Percentiles rank a stretch among this genome's conserved stretches.
Conservation (phyloP, 2,329 filamentous ascomycete species). For the Calonectria fujianensis region DNA sequence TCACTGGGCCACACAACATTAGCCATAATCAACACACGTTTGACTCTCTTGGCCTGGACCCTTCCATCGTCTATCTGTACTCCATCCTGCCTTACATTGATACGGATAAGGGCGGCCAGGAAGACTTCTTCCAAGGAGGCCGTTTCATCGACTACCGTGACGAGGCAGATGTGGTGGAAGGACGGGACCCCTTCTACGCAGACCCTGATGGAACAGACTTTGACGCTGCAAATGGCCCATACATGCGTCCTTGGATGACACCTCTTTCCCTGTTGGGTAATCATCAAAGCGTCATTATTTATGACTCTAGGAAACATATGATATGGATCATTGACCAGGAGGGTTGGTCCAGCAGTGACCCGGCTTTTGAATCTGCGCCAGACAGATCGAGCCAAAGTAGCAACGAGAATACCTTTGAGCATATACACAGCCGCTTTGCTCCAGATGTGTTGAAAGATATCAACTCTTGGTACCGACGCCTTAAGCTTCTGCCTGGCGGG, state of each 20-base stretch:
- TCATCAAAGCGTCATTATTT: conserved; percentile 52
- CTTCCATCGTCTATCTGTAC: conserved; percentile 54
- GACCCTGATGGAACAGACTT: conserved; percentile 44
- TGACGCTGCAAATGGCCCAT: conserved; percentile 34
- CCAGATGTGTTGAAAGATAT: conserved; percentile 19
- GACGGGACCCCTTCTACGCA: conserved; percentile 45
- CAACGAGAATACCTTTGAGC: conserved; percentile 5
- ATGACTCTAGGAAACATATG: conserved; percentile 52
- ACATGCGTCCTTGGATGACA: conserved; percentile 53
- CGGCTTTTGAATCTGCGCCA: neutral
- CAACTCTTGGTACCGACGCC: neutral
- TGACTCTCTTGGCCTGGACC: conserved; percentile 36
- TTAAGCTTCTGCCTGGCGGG: neutral
- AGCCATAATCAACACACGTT: neutral
- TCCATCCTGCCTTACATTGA: conserved; percentile 53
- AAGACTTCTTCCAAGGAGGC: conserved; percentile 48
- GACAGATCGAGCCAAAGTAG: neutral
- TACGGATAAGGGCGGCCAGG: neutral
- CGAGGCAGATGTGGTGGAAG: conserved; percentile 24
- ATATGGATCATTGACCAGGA: conserved; percentile 31
- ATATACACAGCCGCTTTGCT: conserved; percentile 8
- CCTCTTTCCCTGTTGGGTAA: conserved; percentile 53
- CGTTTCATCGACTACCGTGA: conserved; percentile 49
- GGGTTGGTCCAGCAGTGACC: neutral
- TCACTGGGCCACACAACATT: conserved; percentile 11